Conservation (phyloP, 2,329 filamentous ascomycete genomes). For the Trichoderma pleuroti region DNA sequence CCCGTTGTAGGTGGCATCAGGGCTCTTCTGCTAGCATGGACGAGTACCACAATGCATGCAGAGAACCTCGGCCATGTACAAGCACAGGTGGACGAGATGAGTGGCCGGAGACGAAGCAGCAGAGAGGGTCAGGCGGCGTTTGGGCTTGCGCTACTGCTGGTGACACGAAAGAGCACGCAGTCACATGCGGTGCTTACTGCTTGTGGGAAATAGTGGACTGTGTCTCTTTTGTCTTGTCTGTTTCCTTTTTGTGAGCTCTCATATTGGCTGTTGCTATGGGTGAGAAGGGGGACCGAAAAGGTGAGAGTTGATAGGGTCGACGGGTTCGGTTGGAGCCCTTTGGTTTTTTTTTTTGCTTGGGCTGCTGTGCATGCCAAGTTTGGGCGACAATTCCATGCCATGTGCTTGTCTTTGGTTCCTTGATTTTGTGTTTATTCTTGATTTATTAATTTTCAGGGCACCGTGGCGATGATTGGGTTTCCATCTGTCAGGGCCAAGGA, state of each 20-base stretch:
- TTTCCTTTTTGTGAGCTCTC: slow-evolving; percentile 3
- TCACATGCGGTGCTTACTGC: slow-evolving; percentile 19
- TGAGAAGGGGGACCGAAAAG: background rate
- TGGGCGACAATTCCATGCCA: background rate
- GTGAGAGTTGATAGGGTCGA: slow-evolving; percentile 2
- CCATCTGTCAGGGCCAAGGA: background rate
- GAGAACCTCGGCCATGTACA: slow-evolving; percentile 10
- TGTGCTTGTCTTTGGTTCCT: too few species aligned
- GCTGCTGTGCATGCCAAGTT: slow-evolving; percentile 14
- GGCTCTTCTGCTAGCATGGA: background rate
- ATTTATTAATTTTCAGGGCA: background rate
- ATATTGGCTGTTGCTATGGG: slow-evolving; percentile 10
- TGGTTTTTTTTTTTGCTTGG: background rate
- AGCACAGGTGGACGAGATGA: background rate
- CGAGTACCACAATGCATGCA: slow-evolving; percentile 13
- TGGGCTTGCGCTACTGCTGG: slow-evolving; percentile 15
- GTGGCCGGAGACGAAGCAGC: background rate
- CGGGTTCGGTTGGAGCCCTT: background rate
- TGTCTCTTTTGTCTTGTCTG: background rate
- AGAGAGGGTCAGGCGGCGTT: slow-evolving; percentile 17
- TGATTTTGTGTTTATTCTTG: background rate
- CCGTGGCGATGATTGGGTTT: background rate
- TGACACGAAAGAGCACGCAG: slow-evolving; percentile 16
- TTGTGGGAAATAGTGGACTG: slow-evolving; percentile 13
- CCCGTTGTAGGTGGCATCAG: background rate